Evolutionary conservation across 75 land plant species (phyloP).

Genomic region (Picea glauca): DNA sequence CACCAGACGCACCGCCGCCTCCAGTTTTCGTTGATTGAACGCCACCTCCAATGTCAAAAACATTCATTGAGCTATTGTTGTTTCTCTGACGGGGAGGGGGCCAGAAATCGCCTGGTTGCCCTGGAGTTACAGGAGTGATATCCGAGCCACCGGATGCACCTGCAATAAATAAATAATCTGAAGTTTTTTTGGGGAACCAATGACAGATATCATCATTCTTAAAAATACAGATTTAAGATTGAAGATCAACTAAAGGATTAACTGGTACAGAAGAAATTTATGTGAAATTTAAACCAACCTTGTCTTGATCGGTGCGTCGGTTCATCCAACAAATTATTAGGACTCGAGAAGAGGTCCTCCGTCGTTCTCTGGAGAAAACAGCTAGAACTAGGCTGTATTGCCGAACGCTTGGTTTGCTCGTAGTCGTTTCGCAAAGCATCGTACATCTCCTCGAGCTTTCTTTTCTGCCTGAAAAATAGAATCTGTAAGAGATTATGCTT

Average conservation of each 20-base stretch:
- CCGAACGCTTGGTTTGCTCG: constrained; percentile 71
- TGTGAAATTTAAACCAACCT: constrained; percentile 23
- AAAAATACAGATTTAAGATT: neutral
- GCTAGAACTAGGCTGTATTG: constrained; percentile 53
- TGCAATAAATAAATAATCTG: constrained; percentile 69
- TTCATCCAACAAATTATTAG: constrained; percentile 33
- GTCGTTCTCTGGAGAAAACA: constrained; percentile 39
- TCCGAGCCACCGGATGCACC: constrained; percentile 34
- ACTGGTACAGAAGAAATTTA: neutral
- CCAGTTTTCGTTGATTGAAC: constrained; percentile 31
- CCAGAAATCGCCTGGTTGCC: constrained; percentile 73
- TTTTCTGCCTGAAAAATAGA: constrained; percentile 73
- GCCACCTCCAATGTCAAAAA: constrained; percentile 31
- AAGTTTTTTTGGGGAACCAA: constrained; percentile 18
- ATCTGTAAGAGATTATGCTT: neutral
- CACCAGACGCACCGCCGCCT: constrained; percentile 30
- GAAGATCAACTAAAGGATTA: neutral
- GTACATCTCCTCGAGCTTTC: constrained; percentile 99
- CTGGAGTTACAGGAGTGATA: constrained; percentile 86
- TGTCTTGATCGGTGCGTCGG: constrained; percentile 31
- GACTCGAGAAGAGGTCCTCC: constrained; percentile 52
- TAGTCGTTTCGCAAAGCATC: constrained; percentile 81
- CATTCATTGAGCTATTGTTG: constrained; percentile 38
- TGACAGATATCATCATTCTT: neutral
- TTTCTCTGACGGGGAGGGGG: constrained; percentile 49